These are phyloP conservation scores for Fraxinus pennsylvanica DNA, from an alignment of 257 asterid genomes.

Conservation along the genomic window DNA sequence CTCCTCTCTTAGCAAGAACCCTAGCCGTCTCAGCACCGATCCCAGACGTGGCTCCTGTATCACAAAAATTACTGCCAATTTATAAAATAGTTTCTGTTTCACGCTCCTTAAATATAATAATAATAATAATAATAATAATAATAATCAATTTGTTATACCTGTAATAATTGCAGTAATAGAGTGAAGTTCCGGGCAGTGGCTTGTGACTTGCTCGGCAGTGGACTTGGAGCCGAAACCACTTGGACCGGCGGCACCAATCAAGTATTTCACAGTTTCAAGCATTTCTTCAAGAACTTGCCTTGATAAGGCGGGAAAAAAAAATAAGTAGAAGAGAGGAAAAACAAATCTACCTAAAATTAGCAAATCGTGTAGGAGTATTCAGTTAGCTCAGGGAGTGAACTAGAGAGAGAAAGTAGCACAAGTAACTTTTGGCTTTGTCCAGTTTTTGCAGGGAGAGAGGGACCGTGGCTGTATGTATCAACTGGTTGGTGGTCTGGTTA, in stretches of 20 bases:
- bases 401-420: constrained; percentile 25
- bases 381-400: not conserved
- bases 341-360: no score
- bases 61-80: not conserved
- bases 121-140: no score
- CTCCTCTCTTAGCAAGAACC: constrained; percentile 86
- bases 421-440: constrained; percentile 26
- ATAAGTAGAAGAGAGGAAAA: no score
- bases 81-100: not conserved
- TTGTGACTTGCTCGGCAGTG: constrained; percentile 82
- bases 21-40: constrained; percentile 95
- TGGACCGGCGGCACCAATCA: constrained; percentile 76
- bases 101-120: not conserved
- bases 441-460: constrained; percentile 23
- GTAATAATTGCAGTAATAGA: constrained; percentile 82
- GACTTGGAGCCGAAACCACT: constrained; percentile 83
- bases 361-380: no score
- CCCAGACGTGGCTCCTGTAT: constrained; percentile 91
- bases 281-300: constrained; percentile 30
- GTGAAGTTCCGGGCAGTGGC: constrained; percentile 49
- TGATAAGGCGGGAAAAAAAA: no score
- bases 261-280: constrained; percentile 76
- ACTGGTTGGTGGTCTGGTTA: not conserved
- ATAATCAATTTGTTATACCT: constrained; percentile 32
- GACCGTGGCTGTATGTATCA: constrained; percentile 17